Conservation (phyloP, 371 early-diverging fungal species). For the Mortierella sp. region DNA sequence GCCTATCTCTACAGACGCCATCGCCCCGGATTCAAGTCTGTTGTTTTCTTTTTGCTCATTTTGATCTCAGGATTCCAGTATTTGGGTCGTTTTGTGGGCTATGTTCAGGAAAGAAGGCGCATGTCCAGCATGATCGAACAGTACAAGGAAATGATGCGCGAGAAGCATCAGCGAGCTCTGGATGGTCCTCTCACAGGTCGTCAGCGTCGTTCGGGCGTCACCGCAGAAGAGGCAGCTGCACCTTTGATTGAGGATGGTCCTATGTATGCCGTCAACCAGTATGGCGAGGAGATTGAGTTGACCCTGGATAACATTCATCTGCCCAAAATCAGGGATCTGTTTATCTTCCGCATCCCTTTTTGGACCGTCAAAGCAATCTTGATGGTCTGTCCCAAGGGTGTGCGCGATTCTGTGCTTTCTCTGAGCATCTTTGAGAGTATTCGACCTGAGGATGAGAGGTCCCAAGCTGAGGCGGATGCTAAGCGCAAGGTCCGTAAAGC, state of each 20-base stretch:
- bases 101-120: constrained; percentile 67
- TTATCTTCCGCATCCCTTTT: constrained; percentile 47
- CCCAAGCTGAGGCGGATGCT: constrained; percentile 29
- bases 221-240: constrained; percentile 41
- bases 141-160: constrained; percentile 49
- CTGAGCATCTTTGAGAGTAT: constrained; percentile 49
- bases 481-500: constrained; percentile 43
- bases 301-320: constrained; percentile 47
- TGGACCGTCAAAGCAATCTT: constrained; percentile 36
- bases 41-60: constrained; percentile 63
- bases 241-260: constrained; percentile 26
- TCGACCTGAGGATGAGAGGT: constrained; percentile 20
- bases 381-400: constrained; percentile 29
- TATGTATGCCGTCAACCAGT: constrained; percentile 53
- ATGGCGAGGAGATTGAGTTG: constrained; percentile 51
- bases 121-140: constrained; percentile 58
- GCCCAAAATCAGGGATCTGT: constrained; percentile 27
- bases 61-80: constrained; percentile 74
- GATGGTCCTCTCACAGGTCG: constrained; percentile 51
- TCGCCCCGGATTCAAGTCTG: constrained; percentile 80
- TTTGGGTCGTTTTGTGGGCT: constrained; percentile 70
- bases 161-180: constrained; percentile 39
- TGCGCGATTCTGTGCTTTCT: constrained; percentile 31
- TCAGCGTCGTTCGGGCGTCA: constrained; percentile 42
- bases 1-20: constrained; percentile 83